A percentile compares a stretch with the other conserved stretches of the same genome.
Conservation (phyloP, 2,329 filamentous ascomycete genomes). For the Gaeumannomyces tritici region DNA sequence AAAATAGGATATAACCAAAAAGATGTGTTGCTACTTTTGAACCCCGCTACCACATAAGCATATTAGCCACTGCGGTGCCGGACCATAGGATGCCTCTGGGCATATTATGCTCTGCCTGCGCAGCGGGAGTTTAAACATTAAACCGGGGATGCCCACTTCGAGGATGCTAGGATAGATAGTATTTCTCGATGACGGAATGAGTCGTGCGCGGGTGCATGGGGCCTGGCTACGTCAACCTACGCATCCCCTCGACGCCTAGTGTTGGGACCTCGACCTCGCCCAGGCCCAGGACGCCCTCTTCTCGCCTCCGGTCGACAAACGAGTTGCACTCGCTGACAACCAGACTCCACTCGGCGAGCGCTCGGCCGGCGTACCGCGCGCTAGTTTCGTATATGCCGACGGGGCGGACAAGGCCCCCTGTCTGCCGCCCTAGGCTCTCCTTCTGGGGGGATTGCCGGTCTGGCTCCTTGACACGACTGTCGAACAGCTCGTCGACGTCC, state of each 20-base stretch:
- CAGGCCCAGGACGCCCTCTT: slow-evolving; percentile 60
- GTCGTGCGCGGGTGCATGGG: no score
- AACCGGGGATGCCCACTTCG: neutral
- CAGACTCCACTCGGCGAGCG: slow-evolving; percentile 69
- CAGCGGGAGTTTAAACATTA: neutral
- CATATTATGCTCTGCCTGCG: neutral
- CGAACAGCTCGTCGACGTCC: no score
- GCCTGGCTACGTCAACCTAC: slow-evolving; percentile 6
- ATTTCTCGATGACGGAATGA: neutral
- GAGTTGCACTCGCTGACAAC: slow-evolving; percentile 72
- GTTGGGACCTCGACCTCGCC: slow-evolving; percentile 60
- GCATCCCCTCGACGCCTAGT: slow-evolving; percentile 53
- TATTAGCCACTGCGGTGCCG: no score
- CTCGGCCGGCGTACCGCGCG: slow-evolving; percentile 57
- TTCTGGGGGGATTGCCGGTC: neutral
- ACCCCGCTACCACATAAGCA: no score
- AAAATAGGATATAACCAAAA: neutral
- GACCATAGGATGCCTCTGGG: no score
- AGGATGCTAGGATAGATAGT: neutral
- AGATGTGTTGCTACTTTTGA: no score
- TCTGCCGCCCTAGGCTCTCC: slow-evolving; percentile 1
- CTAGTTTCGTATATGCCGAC: slow-evolving; percentile 32
- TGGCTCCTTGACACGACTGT: neutral
- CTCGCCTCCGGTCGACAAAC: slow-evolving; percentile 66
- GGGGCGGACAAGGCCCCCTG: slow-evolving; percentile 36